Percentiles rank a stretch among this genome's conserved stretches.
phyloP scores from a whole-genome alignment of 768 basidiomycete genomes.

The Boletus fagicola region DNA sequence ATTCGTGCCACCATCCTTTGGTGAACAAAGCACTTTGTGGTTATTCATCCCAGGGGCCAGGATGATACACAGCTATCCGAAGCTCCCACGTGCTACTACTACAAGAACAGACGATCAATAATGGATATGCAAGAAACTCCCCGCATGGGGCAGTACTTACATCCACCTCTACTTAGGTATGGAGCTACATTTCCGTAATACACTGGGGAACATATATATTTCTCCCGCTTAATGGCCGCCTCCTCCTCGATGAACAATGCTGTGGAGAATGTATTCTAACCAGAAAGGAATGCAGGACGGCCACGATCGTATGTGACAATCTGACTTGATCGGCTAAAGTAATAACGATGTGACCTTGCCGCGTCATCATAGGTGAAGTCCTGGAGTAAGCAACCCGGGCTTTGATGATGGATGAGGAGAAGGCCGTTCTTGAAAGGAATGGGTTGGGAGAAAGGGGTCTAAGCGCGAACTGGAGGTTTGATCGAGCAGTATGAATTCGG shows the following conservation, averaged over 20 bases:
- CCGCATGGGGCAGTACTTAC: too few species aligned
- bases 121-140: background rate
- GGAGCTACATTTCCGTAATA: too few species aligned
- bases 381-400: constrained; percentile 88
- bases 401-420: constrained; percentile 89
- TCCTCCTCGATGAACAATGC: too few species aligned
- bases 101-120: background rate
- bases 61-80: too few species aligned
- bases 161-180: too few species aligned
- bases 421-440: constrained; percentile 74
- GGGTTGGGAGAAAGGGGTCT: constrained; percentile 88
- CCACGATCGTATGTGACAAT: constrained; percentile 73
- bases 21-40: too few species aligned
- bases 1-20: too few species aligned
- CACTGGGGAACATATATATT: too few species aligned
- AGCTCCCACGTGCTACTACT: background rate
- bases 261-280: too few species aligned
- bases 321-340: constrained; percentile 8
- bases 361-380: constrained; percentile 62
- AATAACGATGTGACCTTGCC: constrained; percentile 11
- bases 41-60: too few species aligned
- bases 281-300: constrained; percentile 71
- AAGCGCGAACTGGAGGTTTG: constrained; percentile 86
- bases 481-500: constrained; percentile 15
- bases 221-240: too few species aligned